A percentile compares a stretch with the other conserved stretches of the same genome.
phyloP scores from a whole-genome alignment of 1,139 yeast genomes.

The Sugiyamaella paludigena region DNA sequence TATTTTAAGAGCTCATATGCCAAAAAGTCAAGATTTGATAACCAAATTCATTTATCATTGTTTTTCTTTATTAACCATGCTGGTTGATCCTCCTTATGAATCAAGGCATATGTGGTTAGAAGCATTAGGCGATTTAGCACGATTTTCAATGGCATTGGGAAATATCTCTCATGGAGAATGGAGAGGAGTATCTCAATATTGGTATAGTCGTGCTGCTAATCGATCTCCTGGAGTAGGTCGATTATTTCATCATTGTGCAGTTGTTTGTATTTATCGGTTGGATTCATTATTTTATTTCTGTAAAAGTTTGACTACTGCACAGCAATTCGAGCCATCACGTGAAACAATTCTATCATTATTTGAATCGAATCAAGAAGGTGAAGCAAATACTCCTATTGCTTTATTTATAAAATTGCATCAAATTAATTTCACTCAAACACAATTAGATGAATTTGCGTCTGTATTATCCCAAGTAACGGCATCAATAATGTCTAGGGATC shows the following conservation, averaged over 20 bases:
- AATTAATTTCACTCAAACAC: conserved; percentile 15
- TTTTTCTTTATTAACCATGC: conserved; percentile 31
- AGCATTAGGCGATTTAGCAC: conserved; percentile 36
- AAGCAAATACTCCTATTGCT: conserved; percentile 18
- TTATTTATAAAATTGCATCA: conserved; percentile 27
- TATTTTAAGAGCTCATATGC: conserved; percentile 27
- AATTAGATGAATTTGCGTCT: conserved; percentile 6
- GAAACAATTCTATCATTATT: conserved; percentile 26
- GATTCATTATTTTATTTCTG: conserved; percentile 36
- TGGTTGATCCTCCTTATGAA: conserved; percentile 35
- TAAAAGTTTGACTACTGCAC: conserved; percentile 29
- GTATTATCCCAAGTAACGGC: conserved; percentile 15
- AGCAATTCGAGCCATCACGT: conserved; percentile 29
- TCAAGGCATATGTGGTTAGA: conserved; percentile 36
- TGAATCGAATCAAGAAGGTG: conserved; percentile 23
- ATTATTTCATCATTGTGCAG: conserved; percentile 35
- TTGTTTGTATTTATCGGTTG: conserved; percentile 28
- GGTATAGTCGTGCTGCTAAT: conserved; percentile 35
- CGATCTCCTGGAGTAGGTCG: conserved; percentile 36
- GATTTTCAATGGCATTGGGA: conserved; percentile 32
- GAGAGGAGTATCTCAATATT: conserved; percentile 33
- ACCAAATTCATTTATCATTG: conserved; percentile 31
- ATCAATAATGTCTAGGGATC: conserved; percentile 12
- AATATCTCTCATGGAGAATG: conserved; percentile 29
- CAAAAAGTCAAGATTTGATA: conserved; percentile 28